Base-by-base conservation (phyloP, 768 basidiomycete species). In the Boletus tomentosulus region DNA sequence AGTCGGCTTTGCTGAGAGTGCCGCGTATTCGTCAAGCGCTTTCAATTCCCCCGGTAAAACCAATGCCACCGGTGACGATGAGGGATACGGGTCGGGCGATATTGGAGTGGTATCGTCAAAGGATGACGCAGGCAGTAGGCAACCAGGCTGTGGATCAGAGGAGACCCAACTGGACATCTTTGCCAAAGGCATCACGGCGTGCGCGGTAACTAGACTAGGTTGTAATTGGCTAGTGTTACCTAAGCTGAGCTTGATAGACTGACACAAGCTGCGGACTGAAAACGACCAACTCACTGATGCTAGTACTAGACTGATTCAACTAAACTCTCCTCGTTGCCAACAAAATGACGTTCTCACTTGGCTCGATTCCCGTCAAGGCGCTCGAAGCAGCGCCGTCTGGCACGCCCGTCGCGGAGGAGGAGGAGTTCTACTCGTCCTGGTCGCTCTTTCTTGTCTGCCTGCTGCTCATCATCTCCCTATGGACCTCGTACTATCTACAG, bases 401-500 rank as follows among this genome's bases (percentile, higher is more conserved):
- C 1, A 54, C 61, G 3, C 75, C 81, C 24, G 65, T 77, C 33
- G 70, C 78, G 11, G 87, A 92, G 66, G 89, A 90, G 46, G 91
- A 92, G 69, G 92, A 94, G 66, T 89, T 85, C 68, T 93, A 92
- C 71, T 92, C 89, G 13, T 92, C 91, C 31, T 92, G 92, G 89
- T 92, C 90, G n/a, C 82, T 94, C 22, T 91, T 93, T 71, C 86
- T 94, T 50, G 92, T 93, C 62, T 92, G 92, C 76, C 71, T 92
- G 57, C 85, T 99, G 33, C 87, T 99, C 56, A 89, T 98, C 51
- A 77, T 97, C 58, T 97, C 96, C 8, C 82, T 99, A 54, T 92
- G 87, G 82, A 97, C 93, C 22, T 94, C 92, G 27, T 99, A 99
- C 75, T 98, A 98, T 66, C 84, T 99, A 4, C 95, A 98, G 78